These are phyloP conservation scores for Hirschfeldia incana DNA, from an alignment of 345 rosid genomes.

Conservation along the genomic window DNA sequence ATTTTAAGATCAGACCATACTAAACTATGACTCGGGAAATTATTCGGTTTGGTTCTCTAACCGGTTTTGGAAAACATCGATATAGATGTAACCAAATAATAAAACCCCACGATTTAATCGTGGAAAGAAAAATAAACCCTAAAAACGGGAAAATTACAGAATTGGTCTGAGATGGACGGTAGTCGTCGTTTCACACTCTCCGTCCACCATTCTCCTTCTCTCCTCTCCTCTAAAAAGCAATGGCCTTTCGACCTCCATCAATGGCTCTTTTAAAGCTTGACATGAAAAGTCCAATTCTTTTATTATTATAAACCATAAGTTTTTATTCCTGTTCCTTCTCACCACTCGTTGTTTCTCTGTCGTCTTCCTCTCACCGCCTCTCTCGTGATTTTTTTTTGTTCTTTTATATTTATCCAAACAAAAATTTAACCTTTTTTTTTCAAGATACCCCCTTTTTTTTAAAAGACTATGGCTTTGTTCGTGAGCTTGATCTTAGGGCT, in stretches of 20 bases:
- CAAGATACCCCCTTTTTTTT: constrained; percentile 7
- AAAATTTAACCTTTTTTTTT: not conserved
- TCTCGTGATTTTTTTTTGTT: not conserved
- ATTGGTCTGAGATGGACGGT: constrained; percentile 41
- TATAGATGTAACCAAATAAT: not conserved
- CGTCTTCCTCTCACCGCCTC: constrained; percentile 43
- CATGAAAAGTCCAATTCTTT: not conserved
- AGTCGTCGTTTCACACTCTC: constrained; percentile 36
- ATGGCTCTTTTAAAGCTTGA: constrained; percentile 23
- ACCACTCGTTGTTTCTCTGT: constrained; percentile 33
- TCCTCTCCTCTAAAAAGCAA: constrained; percentile 17
- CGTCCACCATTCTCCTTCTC: constrained; percentile 20
- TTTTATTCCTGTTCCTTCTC: constrained; percentile 10
- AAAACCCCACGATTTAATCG: not conserved
- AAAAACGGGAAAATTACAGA: not conserved
- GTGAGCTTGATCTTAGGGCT: constrained; percentile 37
- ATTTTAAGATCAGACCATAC: not conserved
- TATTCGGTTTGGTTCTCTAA: not conserved
- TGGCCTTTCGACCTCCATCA: constrained; percentile 26
- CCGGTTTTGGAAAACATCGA: not conserved
- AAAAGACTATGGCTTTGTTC: constrained; percentile 35
- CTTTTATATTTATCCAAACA: constrained; percentile 24
- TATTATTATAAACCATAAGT: not conserved
- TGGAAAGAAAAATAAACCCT: constrained; percentile 24
- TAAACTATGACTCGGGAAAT: not conserved